Evolutionary conservation across 2,329 filamentous ascomycete genomes (phyloP).

Genomic region (Pyrenochaeta sp.): DNA sequence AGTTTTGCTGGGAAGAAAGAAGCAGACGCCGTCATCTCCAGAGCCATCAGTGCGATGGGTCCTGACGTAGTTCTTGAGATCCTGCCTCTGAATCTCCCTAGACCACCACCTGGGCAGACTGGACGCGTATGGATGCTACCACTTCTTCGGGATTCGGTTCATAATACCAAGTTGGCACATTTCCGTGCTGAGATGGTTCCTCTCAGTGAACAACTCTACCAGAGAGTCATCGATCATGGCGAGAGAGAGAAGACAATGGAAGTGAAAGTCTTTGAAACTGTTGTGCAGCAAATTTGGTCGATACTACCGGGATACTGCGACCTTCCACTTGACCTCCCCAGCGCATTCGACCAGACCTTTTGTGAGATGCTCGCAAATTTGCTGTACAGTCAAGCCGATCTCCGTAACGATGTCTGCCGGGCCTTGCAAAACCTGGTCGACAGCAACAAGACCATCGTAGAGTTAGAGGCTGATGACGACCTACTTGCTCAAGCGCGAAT

Average conservation of each 20-base stretch:
- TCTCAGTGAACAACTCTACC: conserved; percentile 87
- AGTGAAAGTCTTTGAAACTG: conserved; percentile 95
- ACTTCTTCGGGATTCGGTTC: conserved; percentile 85
- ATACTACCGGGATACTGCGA: conserved; percentile 94
- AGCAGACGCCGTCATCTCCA: conserved; percentile 87
- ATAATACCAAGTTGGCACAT: conserved; percentile 85
- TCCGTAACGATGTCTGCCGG: conserved; percentile 86
- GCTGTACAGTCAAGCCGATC: conserved; percentile 87
- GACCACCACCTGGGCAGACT: conserved; percentile 76
- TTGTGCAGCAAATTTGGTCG: conserved; percentile 95
- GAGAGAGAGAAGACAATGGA: conserved; percentile 89
- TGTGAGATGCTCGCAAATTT: conserved; percentile 91
- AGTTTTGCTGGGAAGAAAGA: conserved; percentile 94
- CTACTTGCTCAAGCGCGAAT: conserved; percentile 80
- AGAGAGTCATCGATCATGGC: conserved; percentile 84
- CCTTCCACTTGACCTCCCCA: conserved; percentile 74
- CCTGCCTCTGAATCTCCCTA: conserved; percentile 84
- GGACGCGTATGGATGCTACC: conserved; percentile 96
- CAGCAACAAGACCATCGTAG: conserved; percentile 83
- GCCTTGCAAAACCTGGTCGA: conserved; percentile 87
- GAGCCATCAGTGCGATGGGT: conserved; percentile 88
- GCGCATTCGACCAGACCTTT: conserved; percentile 84
- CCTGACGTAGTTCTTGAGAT: conserved; percentile 82
- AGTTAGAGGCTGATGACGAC: conserved; percentile 73
- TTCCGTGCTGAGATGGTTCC: conserved; percentile 89